Conservation (phyloP, 2,329 filamentous ascomycete species). For the Trichoderma atroviride region DNA sequence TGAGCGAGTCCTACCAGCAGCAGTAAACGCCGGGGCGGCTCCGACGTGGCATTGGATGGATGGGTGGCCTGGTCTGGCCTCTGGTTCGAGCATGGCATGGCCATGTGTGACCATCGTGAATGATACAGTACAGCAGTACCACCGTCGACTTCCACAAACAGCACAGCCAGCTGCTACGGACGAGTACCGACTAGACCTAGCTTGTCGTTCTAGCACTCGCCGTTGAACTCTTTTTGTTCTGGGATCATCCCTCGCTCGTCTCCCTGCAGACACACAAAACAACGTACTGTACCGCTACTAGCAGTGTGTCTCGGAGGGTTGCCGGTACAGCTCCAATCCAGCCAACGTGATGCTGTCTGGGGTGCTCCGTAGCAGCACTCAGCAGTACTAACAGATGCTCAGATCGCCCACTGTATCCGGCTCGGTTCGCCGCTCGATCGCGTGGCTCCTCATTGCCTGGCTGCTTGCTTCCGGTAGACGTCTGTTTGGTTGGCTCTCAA, state of each 20-base stretch:
- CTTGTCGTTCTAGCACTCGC: not conserved
- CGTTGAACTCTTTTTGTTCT: not conserved
- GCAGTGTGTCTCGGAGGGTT: conserved; percentile 18
- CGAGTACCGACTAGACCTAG: not conserved
- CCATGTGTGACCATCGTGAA: not conserved
- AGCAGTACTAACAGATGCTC: not conserved
- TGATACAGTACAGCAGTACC: not conserved
- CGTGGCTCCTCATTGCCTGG: conserved; percentile 11
- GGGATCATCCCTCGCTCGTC: not conserved
- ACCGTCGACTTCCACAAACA: not conserved
- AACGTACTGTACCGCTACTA: not conserved
- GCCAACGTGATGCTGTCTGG: not conserved
- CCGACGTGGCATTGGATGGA: conserved; percentile 20
- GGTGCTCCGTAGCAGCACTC: not conserved
- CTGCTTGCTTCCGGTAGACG: not conserved
- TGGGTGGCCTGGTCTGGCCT: conserved; percentile 4
- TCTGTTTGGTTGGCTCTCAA: not conserved
- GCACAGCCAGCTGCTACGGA: not conserved
- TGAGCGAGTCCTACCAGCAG: not conserved
- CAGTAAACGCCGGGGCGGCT: conserved; percentile 25
- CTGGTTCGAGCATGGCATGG: conserved; percentile 8
- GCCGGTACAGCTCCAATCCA: conserved; percentile 4
- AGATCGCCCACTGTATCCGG: conserved; percentile 21
- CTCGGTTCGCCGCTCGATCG: conserved; percentile 21
- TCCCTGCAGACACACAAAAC: conserved; percentile 9